Percentiles rank a stretch among this genome's conserved stretches.
These are phyloP conservation scores for Paradendryphiella salina DNA, from an alignment of 2,329 filamentous ascomycete genomes.

Conservation along the genomic window DNA sequence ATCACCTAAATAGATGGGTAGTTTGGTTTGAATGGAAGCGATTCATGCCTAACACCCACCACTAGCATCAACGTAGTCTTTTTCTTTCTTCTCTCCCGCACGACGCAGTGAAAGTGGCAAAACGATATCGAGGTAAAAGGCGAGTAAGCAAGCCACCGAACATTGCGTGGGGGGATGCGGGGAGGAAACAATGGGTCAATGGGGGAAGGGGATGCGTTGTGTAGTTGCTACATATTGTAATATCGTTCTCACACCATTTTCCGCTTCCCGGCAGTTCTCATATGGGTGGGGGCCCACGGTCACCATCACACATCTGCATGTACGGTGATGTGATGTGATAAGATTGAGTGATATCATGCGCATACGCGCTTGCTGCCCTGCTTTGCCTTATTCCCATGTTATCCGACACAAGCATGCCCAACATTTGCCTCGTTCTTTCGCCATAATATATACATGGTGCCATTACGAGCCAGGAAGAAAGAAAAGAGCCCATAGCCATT, in stretches of 20 bases:
- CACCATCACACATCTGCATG: not conserved
- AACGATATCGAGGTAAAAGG: too few relatives aligned
- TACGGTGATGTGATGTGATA: not conserved
- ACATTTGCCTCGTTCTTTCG: not conserved
- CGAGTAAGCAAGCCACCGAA: too few relatives aligned
- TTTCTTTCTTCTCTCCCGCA: too few relatives aligned
- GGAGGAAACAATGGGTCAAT: not conserved
- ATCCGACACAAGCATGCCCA: not conserved
- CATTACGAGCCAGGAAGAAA: not conserved
- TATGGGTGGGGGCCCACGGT: too few relatives aligned
- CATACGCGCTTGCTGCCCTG: not conserved
- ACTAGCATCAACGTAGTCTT: too few relatives aligned
- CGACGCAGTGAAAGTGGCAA: too few relatives aligned
- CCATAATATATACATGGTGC: not conserved
- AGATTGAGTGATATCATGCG: conserved; percentile 1
- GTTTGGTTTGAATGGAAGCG: too few relatives aligned
- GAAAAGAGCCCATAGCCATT: not conserved
- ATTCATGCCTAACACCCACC: too few relatives aligned
- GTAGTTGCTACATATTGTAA: too few relatives aligned
- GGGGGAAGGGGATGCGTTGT: too few relatives aligned
- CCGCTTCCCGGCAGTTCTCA: not conserved
- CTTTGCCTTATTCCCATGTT: not conserved
- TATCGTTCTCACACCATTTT: not conserved
- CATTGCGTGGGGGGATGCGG: not conserved
- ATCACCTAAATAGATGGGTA: too few relatives aligned